phyloP scores from a whole-genome alignment of 2,329 filamentous ascomycete genomes.

The Venturia oleaginea region DNA sequence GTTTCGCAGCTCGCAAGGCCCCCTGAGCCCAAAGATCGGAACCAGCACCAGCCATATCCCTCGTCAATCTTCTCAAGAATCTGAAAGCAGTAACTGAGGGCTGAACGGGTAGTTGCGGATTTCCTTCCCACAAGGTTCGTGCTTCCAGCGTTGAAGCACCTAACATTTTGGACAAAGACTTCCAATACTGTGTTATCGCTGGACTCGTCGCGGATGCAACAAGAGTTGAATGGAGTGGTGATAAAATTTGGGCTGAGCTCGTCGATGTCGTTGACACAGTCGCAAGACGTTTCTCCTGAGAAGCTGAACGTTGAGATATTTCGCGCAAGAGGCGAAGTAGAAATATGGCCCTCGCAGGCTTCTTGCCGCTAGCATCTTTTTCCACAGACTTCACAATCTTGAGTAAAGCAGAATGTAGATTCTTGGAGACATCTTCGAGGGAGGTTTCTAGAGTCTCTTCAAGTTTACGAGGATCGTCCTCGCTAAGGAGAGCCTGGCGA shows the following conservation, averaged over 20 bases:
- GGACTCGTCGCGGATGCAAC: slow-evolving; percentile 43
- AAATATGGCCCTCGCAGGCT: slow-evolving; percentile 41
- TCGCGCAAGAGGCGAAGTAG: slow-evolving; percentile 67
- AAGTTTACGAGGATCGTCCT: slow-evolving; percentile 59
- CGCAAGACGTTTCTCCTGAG: slow-evolving; percentile 29
- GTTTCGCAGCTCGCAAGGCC: slow-evolving; percentile 32
- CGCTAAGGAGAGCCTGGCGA: slow-evolving; percentile 58
- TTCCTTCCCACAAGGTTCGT: slow-evolving; percentile 70
- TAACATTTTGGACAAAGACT: slow-evolving; percentile 34
- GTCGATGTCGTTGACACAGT: slow-evolving; percentile 48
- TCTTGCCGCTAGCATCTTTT: slow-evolving; percentile 34
- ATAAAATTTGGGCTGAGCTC: slow-evolving; percentile 56
- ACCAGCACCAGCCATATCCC: slow-evolving; percentile 60
- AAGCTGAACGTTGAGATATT: slow-evolving; percentile 57
- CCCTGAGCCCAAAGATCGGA: slow-evolving; percentile 72
- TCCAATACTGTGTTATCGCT: slow-evolving; percentile 36
- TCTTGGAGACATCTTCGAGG: slow-evolving; percentile 47
- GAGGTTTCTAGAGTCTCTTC: slow-evolving; percentile 50
- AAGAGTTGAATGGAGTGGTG: slow-evolving; percentile 55
- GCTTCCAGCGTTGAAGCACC: slow-evolving; percentile 47
- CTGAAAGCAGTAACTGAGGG: slow-evolving; percentile 67
- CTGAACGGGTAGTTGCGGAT: slow-evolving; percentile 64
- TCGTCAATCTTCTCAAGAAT: slow-evolving; percentile 57
- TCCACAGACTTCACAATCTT: slow-evolving; percentile 39
- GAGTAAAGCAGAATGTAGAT: slow-evolving; percentile 48